These are phyloP conservation scores for Blastobotrys proliferans DNA, from an alignment of 1,139 yeast species.

Conservation along the genomic window DNA sequence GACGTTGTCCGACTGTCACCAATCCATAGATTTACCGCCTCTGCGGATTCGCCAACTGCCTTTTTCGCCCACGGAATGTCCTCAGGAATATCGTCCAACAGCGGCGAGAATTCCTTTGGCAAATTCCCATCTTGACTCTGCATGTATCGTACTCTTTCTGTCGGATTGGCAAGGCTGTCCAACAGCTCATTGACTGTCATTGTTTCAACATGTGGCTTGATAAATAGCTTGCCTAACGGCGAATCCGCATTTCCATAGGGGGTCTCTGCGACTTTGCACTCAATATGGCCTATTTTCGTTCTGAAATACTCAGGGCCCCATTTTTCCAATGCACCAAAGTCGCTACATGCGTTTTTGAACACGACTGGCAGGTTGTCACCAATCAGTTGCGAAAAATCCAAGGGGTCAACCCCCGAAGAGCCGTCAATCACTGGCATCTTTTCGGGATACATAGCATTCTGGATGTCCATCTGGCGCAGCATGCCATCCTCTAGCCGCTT, in stretches of 20 bases:
- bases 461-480: conserved; percentile 29
- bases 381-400: conserved; percentile 20
- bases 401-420: conserved; percentile 11
- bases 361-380: conserved; percentile 24
- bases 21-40: conserved; percentile 40
- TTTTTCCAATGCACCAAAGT: not conserved
- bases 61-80: conserved; percentile 27
- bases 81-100: conserved; percentile 22
- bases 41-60: conserved; percentile 28
- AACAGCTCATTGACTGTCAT: conserved; percentile 30
- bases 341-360: conserved; percentile 7
- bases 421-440: conserved; percentile 16
- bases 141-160: conserved; percentile 31
- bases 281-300: conserved; percentile 17
- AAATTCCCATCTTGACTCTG: conserved; percentile 39
- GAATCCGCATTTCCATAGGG: conserved; percentile 40
- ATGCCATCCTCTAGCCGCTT: conserved; percentile 15
- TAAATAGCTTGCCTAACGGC: conserved; percentile 32
- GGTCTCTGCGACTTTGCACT: conserved; percentile 34
- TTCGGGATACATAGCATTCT: conserved; percentile 25
- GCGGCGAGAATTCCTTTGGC: conserved; percentile 26
- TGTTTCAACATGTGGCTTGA: conserved; percentile 31
- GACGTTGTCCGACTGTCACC: conserved; percentile 35
- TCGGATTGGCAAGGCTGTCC: conserved; percentile 14
- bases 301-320: conserved; percentile 15